Evolutionary conservation across 176 grass and related monocot genomes (phyloP).

Genomic region (Alopecurus myosuroides): DNA sequence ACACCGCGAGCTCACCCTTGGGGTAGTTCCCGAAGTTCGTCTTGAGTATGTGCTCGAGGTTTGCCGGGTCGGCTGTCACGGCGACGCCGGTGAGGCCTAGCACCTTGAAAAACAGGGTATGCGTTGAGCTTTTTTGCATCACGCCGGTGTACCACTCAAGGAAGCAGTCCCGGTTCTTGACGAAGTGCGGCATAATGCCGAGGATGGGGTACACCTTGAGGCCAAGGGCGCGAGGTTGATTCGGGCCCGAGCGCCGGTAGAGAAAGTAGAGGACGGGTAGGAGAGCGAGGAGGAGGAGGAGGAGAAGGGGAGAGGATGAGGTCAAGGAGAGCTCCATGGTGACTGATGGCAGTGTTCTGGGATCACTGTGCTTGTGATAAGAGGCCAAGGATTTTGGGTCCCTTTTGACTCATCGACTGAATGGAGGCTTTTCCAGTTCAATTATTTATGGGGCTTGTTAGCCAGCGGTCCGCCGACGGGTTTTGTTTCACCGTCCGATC

Average conservation of each 20-base stretch:
- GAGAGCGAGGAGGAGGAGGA: constrained; percentile 9
- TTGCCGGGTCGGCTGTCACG: constrained; percentile 49
- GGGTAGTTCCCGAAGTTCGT: constrained; percentile 55
- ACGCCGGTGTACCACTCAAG: constrained; percentile 52
- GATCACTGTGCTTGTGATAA: not conserved
- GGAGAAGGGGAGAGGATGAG: not conserved
- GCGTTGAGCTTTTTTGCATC: constrained; percentile 30
- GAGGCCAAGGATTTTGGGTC: not conserved
- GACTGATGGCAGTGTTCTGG: no score
- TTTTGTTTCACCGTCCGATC: no score
- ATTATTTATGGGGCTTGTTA: no score
- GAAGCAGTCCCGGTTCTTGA: constrained; percentile 50
- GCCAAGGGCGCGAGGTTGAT: constrained; percentile 3
- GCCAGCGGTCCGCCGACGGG: no score
- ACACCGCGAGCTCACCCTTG: constrained; percentile 30
- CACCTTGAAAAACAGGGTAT: constrained; percentile 41
- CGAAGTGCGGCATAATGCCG: constrained; percentile 38
- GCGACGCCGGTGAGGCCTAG: constrained; percentile 23
- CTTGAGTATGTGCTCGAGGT: constrained; percentile 58
- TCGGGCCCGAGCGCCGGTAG: constrained; percentile 9
- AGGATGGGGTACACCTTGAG: constrained; percentile 45
- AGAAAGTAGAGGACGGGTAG: constrained; percentile 23
- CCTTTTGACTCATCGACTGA: not conserved
- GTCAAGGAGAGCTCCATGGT: constrained; percentile 35
- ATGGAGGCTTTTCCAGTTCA: no score